A percentile compares a stretch with the other conserved stretches of the same genome.
phyloP scores from a whole-genome alignment of 148 eudicot genomes.

The Euryodendron excelsum region DNA sequence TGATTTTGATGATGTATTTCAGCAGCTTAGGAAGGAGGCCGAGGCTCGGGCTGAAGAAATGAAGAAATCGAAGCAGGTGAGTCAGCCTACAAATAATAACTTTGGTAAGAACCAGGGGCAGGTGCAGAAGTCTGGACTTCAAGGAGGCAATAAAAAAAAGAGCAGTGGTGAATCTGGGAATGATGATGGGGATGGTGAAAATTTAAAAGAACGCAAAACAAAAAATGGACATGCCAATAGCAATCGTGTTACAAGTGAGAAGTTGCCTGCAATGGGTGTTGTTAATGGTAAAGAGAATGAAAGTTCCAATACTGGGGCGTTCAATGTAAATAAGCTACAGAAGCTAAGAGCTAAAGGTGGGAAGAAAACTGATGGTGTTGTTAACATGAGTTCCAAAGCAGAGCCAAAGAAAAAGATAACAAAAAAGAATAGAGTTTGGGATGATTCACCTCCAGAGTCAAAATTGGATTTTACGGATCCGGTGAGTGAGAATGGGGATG shows the following conservation, averaged over 20 bases:
- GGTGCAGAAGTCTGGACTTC: slow-evolving; percentile 47
- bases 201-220: slow-evolving; percentile 26
- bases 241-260: slow-evolving; percentile 28
- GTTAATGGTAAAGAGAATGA: slow-evolving; percentile 63
- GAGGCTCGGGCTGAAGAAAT: slow-evolving; percentile 90
- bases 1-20: slow-evolving; percentile 75
- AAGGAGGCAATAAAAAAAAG: slow-evolving; percentile 65
- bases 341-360: slow-evolving; percentile 69
- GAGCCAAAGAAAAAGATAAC: slow-evolving; percentile 73
- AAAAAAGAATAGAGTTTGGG: slow-evolving; percentile 94
- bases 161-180: slow-evolving; percentile 53
- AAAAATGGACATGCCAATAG: slow-evolving; percentile 60
- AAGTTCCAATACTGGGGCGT: slow-evolving; percentile 60
- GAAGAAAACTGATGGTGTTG: slow-evolving; percentile 66
- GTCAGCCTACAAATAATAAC: slow-evolving; percentile 32
- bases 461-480: slow-evolving; percentile 92
- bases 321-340: slow-evolving; percentile 90
- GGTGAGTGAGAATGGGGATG: slow-evolving; percentile 56
- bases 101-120: slow-evolving; percentile 62
- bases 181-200: slow-evolving; percentile 54
- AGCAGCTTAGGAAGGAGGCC: slow-evolving; percentile 89
- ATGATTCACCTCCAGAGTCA: slow-evolving; percentile 57
- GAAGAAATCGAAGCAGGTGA: slow-evolving; percentile 72
- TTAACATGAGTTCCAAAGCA: slow-evolving; percentile 56
- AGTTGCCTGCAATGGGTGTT: slow-evolving; percentile 25